Conservation (phyloP, 2,329 filamentous ascomycete species). For the Nothomitra cinnamomea region DNA sequence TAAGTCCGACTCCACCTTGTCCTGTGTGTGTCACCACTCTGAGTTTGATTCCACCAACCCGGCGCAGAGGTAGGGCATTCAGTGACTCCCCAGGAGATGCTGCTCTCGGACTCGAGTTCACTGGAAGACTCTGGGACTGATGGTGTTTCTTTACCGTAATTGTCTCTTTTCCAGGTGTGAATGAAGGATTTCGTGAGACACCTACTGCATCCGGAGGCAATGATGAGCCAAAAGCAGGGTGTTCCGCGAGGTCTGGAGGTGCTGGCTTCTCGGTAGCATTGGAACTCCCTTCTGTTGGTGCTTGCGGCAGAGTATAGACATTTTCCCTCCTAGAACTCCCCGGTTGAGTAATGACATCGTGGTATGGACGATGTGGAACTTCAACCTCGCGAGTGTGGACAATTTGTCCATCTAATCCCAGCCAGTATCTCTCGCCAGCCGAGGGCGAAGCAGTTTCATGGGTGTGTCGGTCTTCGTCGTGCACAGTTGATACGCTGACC, state of each 20-base stretch:
- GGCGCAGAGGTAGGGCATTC: not conserved
- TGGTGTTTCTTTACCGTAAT: not conserved
- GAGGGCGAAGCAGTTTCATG: not conserved
- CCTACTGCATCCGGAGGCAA: not conserved
- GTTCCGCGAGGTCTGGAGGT: not conserved
- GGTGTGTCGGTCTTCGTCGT: not conserved
- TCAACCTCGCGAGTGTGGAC: not conserved
- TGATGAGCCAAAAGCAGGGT: not conserved
- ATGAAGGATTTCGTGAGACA: slow-evolving; percentile 1
- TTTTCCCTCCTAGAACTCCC: not conserved
- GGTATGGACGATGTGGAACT: not conserved
- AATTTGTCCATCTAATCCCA: not conserved
- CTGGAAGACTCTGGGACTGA: not conserved
- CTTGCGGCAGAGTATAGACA: not conserved
- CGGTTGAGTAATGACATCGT: not conserved
- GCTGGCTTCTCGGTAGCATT: not conserved
- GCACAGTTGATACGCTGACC: slow-evolving; percentile 4
- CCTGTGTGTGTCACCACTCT: not conserved
- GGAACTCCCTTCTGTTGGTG: not conserved
- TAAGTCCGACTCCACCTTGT: not conserved
- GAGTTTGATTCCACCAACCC: not conserved
- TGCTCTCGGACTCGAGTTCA: not conserved
- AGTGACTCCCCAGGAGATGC: not conserved
- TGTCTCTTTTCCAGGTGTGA: slow-evolving; percentile 4
- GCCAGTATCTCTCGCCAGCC: not conserved